These are phyloP conservation scores for Blastobotrys chiropterorum DNA, from an alignment of 805 yeast species.

Conservation along the genomic window DNA sequence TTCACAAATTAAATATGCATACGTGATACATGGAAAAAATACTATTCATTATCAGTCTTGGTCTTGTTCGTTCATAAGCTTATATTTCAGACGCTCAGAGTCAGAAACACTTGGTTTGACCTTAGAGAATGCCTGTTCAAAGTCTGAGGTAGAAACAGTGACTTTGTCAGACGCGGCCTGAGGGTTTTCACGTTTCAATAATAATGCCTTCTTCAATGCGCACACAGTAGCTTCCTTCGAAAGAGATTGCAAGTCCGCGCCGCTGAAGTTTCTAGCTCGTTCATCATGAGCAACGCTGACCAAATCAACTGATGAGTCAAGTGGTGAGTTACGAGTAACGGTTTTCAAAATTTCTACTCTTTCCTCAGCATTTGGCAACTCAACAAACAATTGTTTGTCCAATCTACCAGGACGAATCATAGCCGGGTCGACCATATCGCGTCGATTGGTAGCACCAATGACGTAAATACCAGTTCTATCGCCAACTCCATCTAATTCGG, in stretches of 20 bases:
- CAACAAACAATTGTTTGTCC: slow-evolving; percentile 88
- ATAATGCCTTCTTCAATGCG: slow-evolving; percentile 44
- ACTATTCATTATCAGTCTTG: not conserved
- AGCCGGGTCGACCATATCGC: slow-evolving; percentile 97
- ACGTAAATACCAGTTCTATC: slow-evolving; percentile 92
- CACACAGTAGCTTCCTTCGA: slow-evolving; percentile 78
- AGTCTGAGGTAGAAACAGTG: slow-evolving; percentile 47
- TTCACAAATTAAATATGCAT: not conserved
- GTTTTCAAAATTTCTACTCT: slow-evolving; percentile 78
- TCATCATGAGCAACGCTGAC: slow-evolving; percentile 60
- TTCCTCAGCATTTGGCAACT: slow-evolving; percentile 74
- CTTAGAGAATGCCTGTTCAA: slow-evolving; percentile 59
- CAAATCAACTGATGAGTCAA: slow-evolving; percentile 57
- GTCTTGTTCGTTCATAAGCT: slow-evolving; percentile 27
- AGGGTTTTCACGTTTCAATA: slow-evolving; percentile 34
- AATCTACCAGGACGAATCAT: slow-evolving; percentile 96
- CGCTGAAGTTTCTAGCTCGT: slow-evolving; percentile 83
- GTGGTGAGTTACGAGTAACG: slow-evolving; percentile 68
- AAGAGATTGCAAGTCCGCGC: slow-evolving; percentile 91
- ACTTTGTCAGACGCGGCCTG: slow-evolving; percentile 39
- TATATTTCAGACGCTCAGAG: slow-evolving; percentile 71
- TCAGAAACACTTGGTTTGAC: slow-evolving; percentile 91
- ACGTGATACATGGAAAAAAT: not conserved
- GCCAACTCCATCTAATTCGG: slow-evolving; percentile 91
- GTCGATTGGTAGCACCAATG: slow-evolving; percentile 94